Conservation (phyloP, 2,329 filamentous ascomycete species). For the Coniosporium tulheliwenetii region DNA sequence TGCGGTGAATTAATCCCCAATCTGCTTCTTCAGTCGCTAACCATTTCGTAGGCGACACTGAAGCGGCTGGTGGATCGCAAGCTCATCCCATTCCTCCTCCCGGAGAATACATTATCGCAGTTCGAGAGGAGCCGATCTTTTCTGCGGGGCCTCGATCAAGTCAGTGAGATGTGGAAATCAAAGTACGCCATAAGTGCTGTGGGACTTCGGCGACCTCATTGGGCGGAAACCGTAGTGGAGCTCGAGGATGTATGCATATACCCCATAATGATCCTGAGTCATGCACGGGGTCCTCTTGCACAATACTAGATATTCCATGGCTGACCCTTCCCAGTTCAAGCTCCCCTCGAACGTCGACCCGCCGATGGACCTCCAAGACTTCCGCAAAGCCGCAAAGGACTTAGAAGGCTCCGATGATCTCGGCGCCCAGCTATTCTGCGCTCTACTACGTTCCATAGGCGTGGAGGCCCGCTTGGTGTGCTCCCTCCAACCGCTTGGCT, state of each 20-base stretch:
- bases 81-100: constrained; percentile 51
- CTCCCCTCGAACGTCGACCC: constrained; percentile 50
- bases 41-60: constrained; percentile 26
- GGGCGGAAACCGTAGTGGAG: constrained; percentile 51
- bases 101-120: constrained; percentile 50
- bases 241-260: constrained; percentile 6
- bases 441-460: constrained; percentile 66
- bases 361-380: constrained; percentile 55
- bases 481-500: constrained; percentile 71
- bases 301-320: too few species aligned
- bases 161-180: constrained; percentile 48
- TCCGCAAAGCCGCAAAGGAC: constrained; percentile 50
- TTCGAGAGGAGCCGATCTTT: constrained; percentile 64
- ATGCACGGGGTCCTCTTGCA: too few species aligned
- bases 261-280: constrained; percentile 5
- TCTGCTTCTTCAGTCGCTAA: background rate
- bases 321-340: constrained; percentile 28
- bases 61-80: constrained; percentile 50
- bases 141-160: constrained; percentile 60
- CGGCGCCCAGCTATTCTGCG: constrained; percentile 81
- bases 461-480: constrained; percentile 74
- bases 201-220: constrained; percentile 55
- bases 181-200: constrained; percentile 57
- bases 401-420: constrained; percentile 75
- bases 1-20: constrained; percentile 8